Evolutionary conservation across 192 early-diverging fungal species (phyloP).

Genomic region (Coemansia sp.): DNA sequence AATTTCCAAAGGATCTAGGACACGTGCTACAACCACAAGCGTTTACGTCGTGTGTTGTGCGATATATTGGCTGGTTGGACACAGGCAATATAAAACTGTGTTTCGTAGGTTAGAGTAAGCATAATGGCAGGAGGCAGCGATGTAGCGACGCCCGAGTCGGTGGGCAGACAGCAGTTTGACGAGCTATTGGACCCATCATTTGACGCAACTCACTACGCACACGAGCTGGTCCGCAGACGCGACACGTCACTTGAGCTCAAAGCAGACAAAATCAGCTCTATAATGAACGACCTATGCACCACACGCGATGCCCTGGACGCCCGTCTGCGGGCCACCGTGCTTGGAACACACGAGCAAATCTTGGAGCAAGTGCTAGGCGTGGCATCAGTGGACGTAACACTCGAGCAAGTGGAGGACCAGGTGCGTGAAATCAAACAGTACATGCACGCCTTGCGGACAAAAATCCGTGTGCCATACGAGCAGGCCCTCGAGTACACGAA

Average conservation of each 20-base stretch:
- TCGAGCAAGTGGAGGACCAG: slow-evolving; percentile 34
- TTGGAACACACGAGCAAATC: slow-evolving; percentile 1
- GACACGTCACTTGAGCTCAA: neutral
- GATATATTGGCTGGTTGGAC: too few relatives aligned
- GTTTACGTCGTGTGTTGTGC: too few relatives aligned
- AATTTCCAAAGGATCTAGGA: too few relatives aligned
- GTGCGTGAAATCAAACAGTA: slow-evolving; percentile 35
- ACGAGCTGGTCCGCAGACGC: neutral
- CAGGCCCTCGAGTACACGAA: slow-evolving; percentile 23
- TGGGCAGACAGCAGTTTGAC: neutral
- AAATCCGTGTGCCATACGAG: slow-evolving; percentile 39
- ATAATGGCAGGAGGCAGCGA: neutral
- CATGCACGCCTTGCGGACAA: slow-evolving; percentile 39
- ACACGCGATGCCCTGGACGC: neutral
- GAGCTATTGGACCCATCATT: neutral
- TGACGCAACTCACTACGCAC: neutral
- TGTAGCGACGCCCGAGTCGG: neutral
- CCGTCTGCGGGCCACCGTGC: neutral
- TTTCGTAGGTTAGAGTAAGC: neutral
- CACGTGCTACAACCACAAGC: too few relatives aligned
- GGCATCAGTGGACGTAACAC: slow-evolving; percentile 22
- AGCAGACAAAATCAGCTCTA: neutral
- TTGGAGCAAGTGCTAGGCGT: slow-evolving; percentile 34
- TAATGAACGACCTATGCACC: neutral
- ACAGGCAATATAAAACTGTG: neutral